Evolutionary conservation across 2,329 filamentous ascomycete species (phyloP), one percentile per base, ranked within the genome.

Genomic region (Dichotomopilus funicola): DNA sequence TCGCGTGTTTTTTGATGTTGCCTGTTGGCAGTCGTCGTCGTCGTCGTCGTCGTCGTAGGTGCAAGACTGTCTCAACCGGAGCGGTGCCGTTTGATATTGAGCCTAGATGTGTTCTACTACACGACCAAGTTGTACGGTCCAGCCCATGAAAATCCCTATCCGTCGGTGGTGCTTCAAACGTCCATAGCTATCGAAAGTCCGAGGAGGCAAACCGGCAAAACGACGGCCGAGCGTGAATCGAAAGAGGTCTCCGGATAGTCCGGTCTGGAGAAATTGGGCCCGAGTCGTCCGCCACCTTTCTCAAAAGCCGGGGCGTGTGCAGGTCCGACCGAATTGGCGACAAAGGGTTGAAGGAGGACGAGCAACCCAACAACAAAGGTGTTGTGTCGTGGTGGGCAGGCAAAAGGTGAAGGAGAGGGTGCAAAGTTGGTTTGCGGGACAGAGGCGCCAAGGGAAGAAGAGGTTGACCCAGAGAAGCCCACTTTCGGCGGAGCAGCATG

Each of bases 51-150:
- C n/a, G 36, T 41, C 9, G 19, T 8, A 11, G 7, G 12, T 9
- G 46, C 19, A 13, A 11, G 6, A 12, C 19, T n/a, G 37, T n/a
- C 13, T 31, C n/a, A 6, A 13, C 9, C 36, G 19, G 8, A 34
- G 27, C 19, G 12, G 37, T 27, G 11, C 37, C n/a, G 36, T 5
- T 53, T 19, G 45, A 37, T 7, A 41, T 47, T 19, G 19, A 37
- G 13, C 13, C 13, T 45, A n/a, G 10, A 42, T 12, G 40, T 2
- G 5, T 9, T 33, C n/a, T 34, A 42, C 27, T 45, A 42, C 33
- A 51, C 45, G 47, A 33, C 38, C 42, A 50, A 13, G 54, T 49
- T 52, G 51, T 27, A 40, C 40, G 45, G 51, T 37, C 52, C 42
- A 55, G 49, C 51, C 48, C 56, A 52, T 51, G 49, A 45, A 48